Evolutionary conservation across 1,139 yeast genomes (phyloP), one percentile per base, ranked within the genome.

Genomic region (Taphrina pruni): DNA sequence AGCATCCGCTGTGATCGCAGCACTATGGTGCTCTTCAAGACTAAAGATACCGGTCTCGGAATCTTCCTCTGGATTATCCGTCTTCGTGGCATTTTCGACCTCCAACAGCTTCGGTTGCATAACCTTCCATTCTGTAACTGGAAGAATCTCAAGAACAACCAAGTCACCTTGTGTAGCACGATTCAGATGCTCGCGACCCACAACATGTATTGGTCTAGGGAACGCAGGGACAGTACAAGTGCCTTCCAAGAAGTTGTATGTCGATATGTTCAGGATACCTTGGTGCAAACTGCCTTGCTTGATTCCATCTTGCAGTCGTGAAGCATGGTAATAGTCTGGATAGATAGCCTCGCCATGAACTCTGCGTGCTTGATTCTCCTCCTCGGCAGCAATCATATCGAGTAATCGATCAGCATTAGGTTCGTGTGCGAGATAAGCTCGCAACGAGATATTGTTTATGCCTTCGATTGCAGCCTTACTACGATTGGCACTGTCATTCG

Each of bases 141-240:
- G 97, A 64, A 95, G 81, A 58, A 95, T 81, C 79, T 95, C 98
- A 6, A 95, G 92, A 65, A 92, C 90, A 17, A 95, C 98, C 26
- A 87, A 85, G 76, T 95, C 99, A 46, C 97, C 93, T 75, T 90
- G 90, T 79, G 94, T 92, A 0, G 95, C 90, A 77, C 99, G 86
- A 77, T 95, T 95, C 74, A 94, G 81, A 76, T 88, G 87, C 75
- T 89, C 90, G 60, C 94, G 84, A 0, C 99, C 99, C 21, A 89
- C 79, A 51, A 95, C 82, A 54, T 93, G 81, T 64, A 95, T 83
- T 0, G 98, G 98, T 76, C 88, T 89, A 65, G 90, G 88, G 76
- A 91, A 88, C 0, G 90, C 86, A 0, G 88, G 82, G 1, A 90
- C 86, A 68, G 86, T 85, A 6, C 95, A 89, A 0, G 90, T 85